These are phyloP conservation scores for Quercus glauca DNA, from an alignment of 306 rosid species.

Conservation along the genomic window DNA sequence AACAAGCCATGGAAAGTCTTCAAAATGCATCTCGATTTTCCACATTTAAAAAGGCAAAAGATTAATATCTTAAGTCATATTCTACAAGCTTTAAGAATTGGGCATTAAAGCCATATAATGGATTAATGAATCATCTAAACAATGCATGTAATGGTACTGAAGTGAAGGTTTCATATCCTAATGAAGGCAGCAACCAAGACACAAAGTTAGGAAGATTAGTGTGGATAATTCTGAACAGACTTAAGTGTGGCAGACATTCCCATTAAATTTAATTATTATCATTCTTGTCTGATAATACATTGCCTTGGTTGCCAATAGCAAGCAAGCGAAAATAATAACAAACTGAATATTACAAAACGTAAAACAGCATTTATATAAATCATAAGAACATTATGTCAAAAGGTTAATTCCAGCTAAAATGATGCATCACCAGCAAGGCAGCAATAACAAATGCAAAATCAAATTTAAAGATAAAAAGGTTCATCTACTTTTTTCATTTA, in stretches of 20 bases:
- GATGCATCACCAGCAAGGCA: neutral
- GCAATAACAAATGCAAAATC: constrained; percentile 1
- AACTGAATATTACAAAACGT: neutral
- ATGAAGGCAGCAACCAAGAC: neutral
- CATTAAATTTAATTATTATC: constrained; percentile 4
- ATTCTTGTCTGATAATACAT: neutral
- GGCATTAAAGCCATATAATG: neutral
- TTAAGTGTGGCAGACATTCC: neutral
- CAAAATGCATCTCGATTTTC: constrained; percentile 4
- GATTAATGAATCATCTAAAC: constrained; percentile 8
- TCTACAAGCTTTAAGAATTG: constrained; percentile 8
- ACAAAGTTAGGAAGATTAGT: neutral
- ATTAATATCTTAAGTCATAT: neutral
- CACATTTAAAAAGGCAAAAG: neutral
- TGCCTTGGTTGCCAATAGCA: neutral
- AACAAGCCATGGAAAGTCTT: neutral
- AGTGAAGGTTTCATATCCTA: neutral
- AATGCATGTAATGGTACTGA: neutral
- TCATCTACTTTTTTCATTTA: neutral
- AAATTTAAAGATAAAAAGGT: neutral
- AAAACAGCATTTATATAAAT: neutral
- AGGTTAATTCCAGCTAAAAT: neutral
- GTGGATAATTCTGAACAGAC: neutral
- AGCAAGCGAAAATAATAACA: neutral
- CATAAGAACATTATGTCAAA: neutral